Percentiles rank a stretch among this genome's conserved stretches.
phyloP scores from a whole-genome alignment of 345 rosid genomes.

The Angophora floribunda region DNA sequence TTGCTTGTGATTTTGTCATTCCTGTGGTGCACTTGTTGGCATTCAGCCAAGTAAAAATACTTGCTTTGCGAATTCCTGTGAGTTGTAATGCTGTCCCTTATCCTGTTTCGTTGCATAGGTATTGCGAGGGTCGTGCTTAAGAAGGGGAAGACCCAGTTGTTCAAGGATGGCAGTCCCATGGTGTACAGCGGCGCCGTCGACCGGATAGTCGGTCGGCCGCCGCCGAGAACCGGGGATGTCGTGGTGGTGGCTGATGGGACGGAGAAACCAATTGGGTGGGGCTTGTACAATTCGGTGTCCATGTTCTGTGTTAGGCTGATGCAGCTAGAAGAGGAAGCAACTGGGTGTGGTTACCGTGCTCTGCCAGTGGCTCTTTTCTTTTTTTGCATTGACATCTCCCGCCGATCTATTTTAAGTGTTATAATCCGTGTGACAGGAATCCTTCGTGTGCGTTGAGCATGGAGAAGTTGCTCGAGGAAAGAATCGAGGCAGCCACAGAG shows the following conservation, averaged over 20 bases:
- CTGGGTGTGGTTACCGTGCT: slow-evolving; percentile 17
- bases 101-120: slow-evolving; percentile 11
- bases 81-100: not conserved
- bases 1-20: not conserved
- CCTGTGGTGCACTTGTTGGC: not conserved
- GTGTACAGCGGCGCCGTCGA: slow-evolving; percentile 89
- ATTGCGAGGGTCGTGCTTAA: slow-evolving; percentile 82
- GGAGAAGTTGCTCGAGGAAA: slow-evolving; percentile 60
- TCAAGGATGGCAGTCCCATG: slow-evolving; percentile 90
- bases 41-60: not conserved
- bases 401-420: not conserved
- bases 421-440: slow-evolving; percentile 32
- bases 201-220: slow-evolving; percentile 76
- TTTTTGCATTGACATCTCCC: not conserved
- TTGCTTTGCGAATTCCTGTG: not conserved
- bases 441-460: slow-evolving; percentile 69
- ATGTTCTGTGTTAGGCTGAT: slow-evolving; percentile 87
- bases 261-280: slow-evolving; percentile 83
- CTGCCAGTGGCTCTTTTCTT: not conserved
- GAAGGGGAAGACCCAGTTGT: slow-evolving; percentile 84
- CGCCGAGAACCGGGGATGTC: slow-evolving; percentile 76
- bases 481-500: slow-evolving; percentile 57
- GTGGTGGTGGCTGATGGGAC: slow-evolving; percentile 84
- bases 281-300: slow-evolving; percentile 71
- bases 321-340: slow-evolving; percentile 90